phyloP scores from a whole-genome alignment of 345 rosid genomes.

The Tarenaya hassleriana region DNA sequence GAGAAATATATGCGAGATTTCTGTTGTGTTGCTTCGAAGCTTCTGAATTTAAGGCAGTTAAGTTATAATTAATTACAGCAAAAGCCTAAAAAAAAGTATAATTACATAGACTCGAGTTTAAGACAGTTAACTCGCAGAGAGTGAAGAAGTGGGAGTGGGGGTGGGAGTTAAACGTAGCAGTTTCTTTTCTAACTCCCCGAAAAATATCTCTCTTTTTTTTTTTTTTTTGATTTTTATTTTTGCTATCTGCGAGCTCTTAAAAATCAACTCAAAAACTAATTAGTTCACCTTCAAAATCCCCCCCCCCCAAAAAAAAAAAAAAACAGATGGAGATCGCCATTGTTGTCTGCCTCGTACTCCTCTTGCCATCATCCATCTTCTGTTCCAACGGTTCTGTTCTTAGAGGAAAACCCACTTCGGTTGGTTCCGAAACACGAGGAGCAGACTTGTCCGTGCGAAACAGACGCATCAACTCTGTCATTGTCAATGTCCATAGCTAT shows the following conservation, averaged over 20 bases:
- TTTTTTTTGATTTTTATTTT: not conserved
- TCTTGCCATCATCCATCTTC: conserved; percentile 8
- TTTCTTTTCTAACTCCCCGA: too few species aligned
- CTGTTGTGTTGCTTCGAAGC: too few species aligned
- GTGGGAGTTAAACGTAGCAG: too few species aligned
- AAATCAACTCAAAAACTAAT: not conserved
- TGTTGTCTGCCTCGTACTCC: conserved; percentile 8
- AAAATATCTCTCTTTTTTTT: not conserved
- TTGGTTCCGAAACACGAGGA: not conserved
- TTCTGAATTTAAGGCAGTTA: too few species aligned
- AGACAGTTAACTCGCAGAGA: too few species aligned
- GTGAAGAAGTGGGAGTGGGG: too few species aligned
- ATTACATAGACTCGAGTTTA: too few species aligned
- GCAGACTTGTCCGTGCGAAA: conserved; percentile 1
- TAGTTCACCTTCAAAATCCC: not conserved
- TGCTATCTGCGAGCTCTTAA: not conserved
- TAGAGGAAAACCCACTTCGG: conserved; percentile 11
- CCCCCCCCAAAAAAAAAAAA: too few species aligned
- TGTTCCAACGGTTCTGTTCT: conserved; percentile 15
- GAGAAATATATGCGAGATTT: too few species aligned
- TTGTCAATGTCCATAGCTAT: conserved; percentile 30
- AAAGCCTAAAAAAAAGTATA: too few species aligned
- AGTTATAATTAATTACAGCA: too few species aligned
- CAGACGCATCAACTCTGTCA: conserved; percentile 5
- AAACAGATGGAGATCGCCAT: conserved; percentile 5